Evolutionary conservation across 768 basidiomycete genomes (phyloP).

Genomic region (Lactarius hengduanensis): DNA sequence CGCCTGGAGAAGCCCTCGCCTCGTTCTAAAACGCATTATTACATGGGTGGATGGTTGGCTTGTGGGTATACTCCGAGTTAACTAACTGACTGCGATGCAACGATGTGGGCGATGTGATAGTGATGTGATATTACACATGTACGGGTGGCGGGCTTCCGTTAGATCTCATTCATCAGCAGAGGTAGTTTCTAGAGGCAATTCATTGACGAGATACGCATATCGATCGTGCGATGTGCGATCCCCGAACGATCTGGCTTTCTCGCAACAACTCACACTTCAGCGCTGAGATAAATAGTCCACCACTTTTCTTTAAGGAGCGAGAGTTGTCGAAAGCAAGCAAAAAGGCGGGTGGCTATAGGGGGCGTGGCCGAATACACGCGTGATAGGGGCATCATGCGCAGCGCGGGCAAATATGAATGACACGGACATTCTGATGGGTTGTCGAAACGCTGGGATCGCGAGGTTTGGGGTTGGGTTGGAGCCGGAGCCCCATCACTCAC

Average conservation of each 20-base stretch:
- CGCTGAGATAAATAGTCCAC: background rate
- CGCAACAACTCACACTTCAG: background rate
- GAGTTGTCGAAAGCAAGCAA: background rate
- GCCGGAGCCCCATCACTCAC: background rate
- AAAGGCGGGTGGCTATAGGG: too few relatives aligned
- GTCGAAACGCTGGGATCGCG: background rate
- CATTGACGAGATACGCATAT: background rate
- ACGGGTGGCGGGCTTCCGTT: background rate
- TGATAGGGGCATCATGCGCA: background rate
- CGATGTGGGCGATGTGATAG: too few relatives aligned
- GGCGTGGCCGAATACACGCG: too few relatives aligned
- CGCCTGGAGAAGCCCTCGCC: too few relatives aligned
- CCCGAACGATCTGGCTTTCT: background rate
- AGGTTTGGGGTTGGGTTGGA: conserved; percentile 1
- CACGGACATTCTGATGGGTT: background rate
- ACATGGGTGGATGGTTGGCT: too few relatives aligned
- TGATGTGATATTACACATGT: background rate
- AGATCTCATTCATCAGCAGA: background rate
- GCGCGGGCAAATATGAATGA: background rate
- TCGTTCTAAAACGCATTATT: too few relatives aligned
- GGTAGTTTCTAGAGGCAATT: background rate
- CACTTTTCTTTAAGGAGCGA: too few relatives aligned
- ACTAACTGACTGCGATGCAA: background rate
- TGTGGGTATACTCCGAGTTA: too few relatives aligned
- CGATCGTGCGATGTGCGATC: background rate